phyloP scores from a whole-genome alignment of 345 rosid species.

The Acer yangbiense region DNA sequence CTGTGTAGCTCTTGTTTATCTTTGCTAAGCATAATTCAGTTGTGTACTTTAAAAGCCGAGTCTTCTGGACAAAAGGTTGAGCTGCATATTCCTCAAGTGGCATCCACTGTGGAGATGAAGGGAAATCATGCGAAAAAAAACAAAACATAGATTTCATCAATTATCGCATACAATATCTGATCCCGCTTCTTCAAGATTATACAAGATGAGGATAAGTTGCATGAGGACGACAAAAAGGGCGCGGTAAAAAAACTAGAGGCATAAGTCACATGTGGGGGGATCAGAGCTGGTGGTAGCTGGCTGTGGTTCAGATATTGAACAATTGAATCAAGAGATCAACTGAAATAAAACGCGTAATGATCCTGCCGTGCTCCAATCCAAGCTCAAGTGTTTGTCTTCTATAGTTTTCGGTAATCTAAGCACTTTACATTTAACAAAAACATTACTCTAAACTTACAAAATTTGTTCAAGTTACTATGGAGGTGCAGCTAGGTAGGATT shows the following conservation, averaged over 20 bases:
- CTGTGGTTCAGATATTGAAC: no score
- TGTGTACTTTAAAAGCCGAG: conserved; percentile 47
- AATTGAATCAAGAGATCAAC: no score
- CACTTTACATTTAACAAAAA: background rate
- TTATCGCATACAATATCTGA: background rate
- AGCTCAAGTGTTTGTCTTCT: background rate
- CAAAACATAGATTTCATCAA: no score
- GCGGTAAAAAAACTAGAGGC: no score
- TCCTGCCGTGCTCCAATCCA: background rate
- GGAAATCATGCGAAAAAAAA: background rate
- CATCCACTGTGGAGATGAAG: conserved; percentile 60
- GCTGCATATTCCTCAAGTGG: conserved; percentile 68
- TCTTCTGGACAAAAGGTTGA: conserved; percentile 59
- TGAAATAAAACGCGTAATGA: background rate
- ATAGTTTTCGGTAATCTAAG: background rate
- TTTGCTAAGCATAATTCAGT: conserved; percentile 52
- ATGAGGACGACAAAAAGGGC: background rate
- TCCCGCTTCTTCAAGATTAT: background rate
- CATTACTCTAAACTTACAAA: background rate
- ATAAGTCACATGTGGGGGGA: no score
- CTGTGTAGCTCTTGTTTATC: conserved; percentile 44
- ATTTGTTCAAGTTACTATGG: background rate
- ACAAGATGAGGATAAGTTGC: background rate
- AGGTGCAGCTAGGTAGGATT: background rate
- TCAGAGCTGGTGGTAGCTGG: no score